Conservation (phyloP, 2,329 filamentous ascomycete genomes). For the Sclerotinia glacialis region DNA sequence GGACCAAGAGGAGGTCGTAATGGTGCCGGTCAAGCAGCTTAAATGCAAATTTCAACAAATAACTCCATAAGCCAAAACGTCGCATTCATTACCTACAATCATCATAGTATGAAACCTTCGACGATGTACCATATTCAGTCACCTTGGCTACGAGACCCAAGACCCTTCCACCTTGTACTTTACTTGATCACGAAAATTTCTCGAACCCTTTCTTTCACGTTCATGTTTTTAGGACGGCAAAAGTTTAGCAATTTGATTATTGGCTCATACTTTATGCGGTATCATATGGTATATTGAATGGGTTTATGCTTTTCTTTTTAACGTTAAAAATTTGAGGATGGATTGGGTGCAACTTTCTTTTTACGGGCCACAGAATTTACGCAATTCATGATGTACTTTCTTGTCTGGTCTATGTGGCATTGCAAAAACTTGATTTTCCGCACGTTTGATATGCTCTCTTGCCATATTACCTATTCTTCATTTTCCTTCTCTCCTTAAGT, state of each 20-base stretch:
- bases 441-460: slow-evolving; percentile 5
- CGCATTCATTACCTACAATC: slow-evolving; percentile 8
- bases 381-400: slow-evolving; percentile 16
- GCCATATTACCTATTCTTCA: background rate
- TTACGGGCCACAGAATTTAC: slow-evolving; percentile 19
- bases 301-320: slow-evolving; percentile 18
- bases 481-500: slow-evolving; percentile 11
- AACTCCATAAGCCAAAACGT: slow-evolving; percentile 10
- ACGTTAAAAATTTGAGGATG: slow-evolving; percentile 14
- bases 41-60: slow-evolving; percentile 7
- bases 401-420: slow-evolving; percentile 16
- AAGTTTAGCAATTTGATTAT: slow-evolving; percentile 21
- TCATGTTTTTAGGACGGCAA: slow-evolving; percentile 20
- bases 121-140: slow-evolving; percentile 23
- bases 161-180: slow-evolving; percentile 19
- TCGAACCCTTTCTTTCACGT: slow-evolving; percentile 7
- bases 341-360: slow-evolving; percentile 19
- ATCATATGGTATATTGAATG: slow-evolving; percentile 18
- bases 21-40: slow-evolving; percentile 39
- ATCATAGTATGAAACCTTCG: slow-evolving; percentile 9
- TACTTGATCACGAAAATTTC: slow-evolving; percentile 19
- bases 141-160: slow-evolving; percentile 21
- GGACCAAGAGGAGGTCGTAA: slow-evolving; percentile 63
- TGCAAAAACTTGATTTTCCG: slow-evolving; percentile 12
- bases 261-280: slow-evolving; percentile 16